Conservation (phyloP, 805 yeast species). For the Candida germanica region DNA sequence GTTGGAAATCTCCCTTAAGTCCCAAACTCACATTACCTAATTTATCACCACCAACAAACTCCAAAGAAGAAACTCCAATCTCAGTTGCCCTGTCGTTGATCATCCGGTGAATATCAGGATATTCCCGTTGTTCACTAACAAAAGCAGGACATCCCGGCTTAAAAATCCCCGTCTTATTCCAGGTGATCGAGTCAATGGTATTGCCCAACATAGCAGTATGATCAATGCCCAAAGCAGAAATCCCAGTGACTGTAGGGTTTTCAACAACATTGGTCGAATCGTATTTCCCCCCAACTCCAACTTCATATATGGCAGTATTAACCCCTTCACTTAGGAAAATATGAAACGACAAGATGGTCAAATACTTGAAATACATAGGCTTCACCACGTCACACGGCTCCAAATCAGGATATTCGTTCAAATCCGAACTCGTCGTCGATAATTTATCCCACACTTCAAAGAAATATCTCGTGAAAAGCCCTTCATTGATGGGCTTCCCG, state of each 20-base stretch:
- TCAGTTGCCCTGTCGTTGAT: constrained; percentile 69
- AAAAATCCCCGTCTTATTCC: constrained; percentile 95
- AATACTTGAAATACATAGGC: constrained; percentile 90
- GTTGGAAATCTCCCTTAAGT: constrained; percentile 81
- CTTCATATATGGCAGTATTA: constrained; percentile 94
- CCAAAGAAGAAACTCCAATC: constrained; percentile 42
- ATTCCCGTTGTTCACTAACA: constrained; percentile 54
- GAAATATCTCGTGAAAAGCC: constrained; percentile 79
- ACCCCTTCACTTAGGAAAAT: constrained; percentile 84
- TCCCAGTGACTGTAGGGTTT: constrained; percentile 80
- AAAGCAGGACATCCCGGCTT: constrained; percentile 66
- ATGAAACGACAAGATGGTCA: constrained; percentile 88
- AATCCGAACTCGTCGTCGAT: constrained; percentile 54
- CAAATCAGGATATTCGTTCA: constrained; percentile 54
- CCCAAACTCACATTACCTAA: constrained; percentile 52
- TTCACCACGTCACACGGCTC: constrained; percentile 69
- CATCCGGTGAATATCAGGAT: constrained; percentile 51
- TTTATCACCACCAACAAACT: constrained; percentile 46
- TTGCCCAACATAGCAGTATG: constrained; percentile 84
- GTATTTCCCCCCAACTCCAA: constrained; percentile 96
- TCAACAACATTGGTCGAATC: constrained; percentile 92
- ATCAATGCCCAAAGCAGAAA: constrained; percentile 85
- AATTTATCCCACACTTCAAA: constrained; percentile 92
- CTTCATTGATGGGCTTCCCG: constrained; percentile 81
- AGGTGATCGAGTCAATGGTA: constrained; percentile 85